phyloP scores from a whole-genome alignment of 192 early-diverging fungal genomes.

The Kappamyces sp. region DNA sequence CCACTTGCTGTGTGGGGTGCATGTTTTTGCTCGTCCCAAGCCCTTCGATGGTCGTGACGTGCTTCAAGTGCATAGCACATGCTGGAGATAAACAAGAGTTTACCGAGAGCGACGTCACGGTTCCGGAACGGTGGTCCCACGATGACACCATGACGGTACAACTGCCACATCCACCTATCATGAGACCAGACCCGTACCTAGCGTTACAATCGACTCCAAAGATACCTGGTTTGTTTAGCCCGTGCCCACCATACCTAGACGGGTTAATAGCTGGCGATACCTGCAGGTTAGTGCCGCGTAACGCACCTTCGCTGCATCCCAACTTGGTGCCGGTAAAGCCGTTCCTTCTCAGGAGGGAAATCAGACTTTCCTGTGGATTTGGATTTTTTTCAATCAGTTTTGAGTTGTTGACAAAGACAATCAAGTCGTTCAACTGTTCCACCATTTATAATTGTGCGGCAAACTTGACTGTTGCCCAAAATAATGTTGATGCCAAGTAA shows the following conservation, averaged over 20 bases:
- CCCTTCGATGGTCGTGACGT: constrained; percentile 79
- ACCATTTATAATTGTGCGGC: no score
- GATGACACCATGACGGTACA: constrained; percentile 77
- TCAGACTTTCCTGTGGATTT: constrained; percentile 27
- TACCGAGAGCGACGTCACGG: constrained; percentile 40
- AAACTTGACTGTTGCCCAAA: no score
- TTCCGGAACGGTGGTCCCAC: constrained; percentile 37
- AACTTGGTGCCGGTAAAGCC: constrained; percentile 62
- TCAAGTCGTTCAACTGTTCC: constrained; percentile 1
- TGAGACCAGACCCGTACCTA: not conserved
- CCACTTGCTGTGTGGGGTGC: constrained; percentile 70
- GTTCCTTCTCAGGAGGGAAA: constrained; percentile 27
- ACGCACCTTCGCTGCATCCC: constrained; percentile 47
- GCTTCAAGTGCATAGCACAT: constrained; percentile 68
- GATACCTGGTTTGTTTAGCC: constrained; percentile 59
- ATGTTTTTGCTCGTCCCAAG: constrained; percentile 56
- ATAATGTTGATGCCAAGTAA: no score
- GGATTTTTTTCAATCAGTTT: constrained; percentile 21
- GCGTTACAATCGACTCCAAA: not conserved
- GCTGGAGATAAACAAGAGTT: constrained; percentile 73
- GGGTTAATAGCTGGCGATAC: no score
- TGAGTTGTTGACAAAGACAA: constrained; percentile 22
- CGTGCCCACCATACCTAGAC: no score
- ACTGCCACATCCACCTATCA: constrained; percentile 45
- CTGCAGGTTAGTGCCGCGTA: no score